phyloP scores from a whole-genome alignment of 2,329 filamentous ascomycete genomes.

The Acephala macrosclerotiorum region DNA sequence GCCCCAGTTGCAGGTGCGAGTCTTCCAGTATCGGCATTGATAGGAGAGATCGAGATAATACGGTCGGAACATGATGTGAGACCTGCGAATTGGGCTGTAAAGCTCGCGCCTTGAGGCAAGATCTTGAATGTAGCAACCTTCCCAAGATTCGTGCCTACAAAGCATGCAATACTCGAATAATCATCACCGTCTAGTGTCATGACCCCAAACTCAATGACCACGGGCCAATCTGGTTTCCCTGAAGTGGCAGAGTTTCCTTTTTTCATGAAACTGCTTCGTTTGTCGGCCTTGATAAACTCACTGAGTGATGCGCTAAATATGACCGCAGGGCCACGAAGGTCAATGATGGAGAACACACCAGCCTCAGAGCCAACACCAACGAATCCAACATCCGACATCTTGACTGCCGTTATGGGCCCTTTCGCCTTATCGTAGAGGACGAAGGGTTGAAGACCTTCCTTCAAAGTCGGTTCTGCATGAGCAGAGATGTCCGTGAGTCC shows the following conservation, averaged over 20 bases:
- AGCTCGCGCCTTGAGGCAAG: slow-evolving; percentile 76
- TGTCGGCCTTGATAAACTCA: slow-evolving; percentile 80
- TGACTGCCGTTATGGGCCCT: slow-evolving; percentile 79
- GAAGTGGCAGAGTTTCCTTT: slow-evolving; percentile 57
- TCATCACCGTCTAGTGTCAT: slow-evolving; percentile 93
- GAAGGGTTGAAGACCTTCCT: slow-evolving; percentile 81
- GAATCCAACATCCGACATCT: slow-evolving; percentile 93
- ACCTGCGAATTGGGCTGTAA: slow-evolving; percentile 76
- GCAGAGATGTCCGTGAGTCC: slow-evolving; percentile 77
- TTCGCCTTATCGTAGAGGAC: slow-evolving; percentile 84
- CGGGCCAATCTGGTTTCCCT: slow-evolving; percentile 74
- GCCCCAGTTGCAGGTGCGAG: slow-evolving; percentile 78
- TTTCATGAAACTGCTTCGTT: slow-evolving; percentile 75
- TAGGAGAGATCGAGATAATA: slow-evolving; percentile 79
- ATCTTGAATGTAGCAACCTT: slow-evolving; percentile 91
- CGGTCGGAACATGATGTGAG: slow-evolving; percentile 69
- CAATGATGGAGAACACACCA: slow-evolving; percentile 82
- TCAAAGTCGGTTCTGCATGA: slow-evolving; percentile 74
- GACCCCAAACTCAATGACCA: slow-evolving; percentile 87
- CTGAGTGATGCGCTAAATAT: slow-evolving; percentile 78
- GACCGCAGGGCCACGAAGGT: slow-evolving; percentile 84
- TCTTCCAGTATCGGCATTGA: slow-evolving; percentile 79
- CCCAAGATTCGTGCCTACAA: slow-evolving; percentile 87
- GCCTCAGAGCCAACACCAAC: slow-evolving; percentile 85
- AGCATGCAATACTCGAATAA: slow-evolving; percentile 92